These are phyloP conservation scores for Apiotrichum laibachii DNA, from an alignment of 1,284 basidiomycete species.

Conservation along the genomic window DNA sequence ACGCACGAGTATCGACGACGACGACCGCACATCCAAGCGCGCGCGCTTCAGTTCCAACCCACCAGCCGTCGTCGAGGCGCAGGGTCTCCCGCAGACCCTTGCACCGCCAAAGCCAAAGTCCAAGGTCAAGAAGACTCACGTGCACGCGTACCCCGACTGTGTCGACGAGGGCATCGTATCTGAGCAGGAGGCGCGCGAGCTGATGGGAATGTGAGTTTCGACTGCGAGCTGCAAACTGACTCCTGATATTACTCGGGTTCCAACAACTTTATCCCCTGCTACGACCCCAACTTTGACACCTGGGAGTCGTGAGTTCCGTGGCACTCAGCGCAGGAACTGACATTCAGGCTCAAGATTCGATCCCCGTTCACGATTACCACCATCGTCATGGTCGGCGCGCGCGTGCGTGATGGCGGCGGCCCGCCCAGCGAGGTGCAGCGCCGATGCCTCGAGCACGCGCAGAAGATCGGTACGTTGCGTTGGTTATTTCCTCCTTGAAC, in stretches of 20 bases:
- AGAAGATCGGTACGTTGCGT: conserved; percentile 57
- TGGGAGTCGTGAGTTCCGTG: conserved; percentile 58
- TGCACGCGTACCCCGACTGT: conserved; percentile 49
- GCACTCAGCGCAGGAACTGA: not conserved
- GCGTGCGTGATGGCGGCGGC: conserved; percentile 78
- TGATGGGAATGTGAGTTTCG: conserved; percentile 70
- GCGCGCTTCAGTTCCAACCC: conserved; percentile 25
- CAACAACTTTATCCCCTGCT: conserved; percentile 82
- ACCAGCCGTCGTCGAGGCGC: conserved; percentile 34
- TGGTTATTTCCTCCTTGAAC: not conserved
- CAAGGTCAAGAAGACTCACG: conserved; percentile 36
- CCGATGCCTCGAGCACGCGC: conserved; percentile 64
- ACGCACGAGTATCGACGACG: conserved; percentile 8
- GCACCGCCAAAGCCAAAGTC: conserved; percentile 28
- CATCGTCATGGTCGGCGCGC: conserved; percentile 84
- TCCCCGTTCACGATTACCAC: conserved; percentile 58
- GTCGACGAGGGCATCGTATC: conserved; percentile 61
- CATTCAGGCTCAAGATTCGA: conserved; percentile 35
- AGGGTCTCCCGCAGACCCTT: conserved; percentile 35
- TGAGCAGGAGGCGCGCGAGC: conserved; percentile 74
- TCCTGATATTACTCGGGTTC: conserved; percentile 69
- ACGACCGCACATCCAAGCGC: conserved; percentile 21
- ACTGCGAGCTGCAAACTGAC: conserved; percentile 5
- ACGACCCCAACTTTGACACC: conserved; percentile 72
- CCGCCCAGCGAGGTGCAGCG: conserved; percentile 43